Conservation (phyloP, 192 early-diverging fungal genomes). For the Spizellomyces sp. region DNA sequence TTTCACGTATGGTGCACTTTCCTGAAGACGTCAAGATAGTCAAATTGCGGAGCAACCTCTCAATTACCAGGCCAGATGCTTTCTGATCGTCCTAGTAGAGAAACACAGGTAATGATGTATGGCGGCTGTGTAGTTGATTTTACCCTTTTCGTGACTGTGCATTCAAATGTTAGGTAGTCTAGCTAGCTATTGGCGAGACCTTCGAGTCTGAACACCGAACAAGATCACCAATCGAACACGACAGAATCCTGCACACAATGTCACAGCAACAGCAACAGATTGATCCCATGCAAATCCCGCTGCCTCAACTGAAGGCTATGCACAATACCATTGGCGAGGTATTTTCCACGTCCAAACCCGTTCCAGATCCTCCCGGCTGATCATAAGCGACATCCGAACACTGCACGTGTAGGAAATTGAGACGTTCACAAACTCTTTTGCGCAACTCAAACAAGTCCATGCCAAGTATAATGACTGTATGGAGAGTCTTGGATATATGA, state of each 20-base stretch:
- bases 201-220: too few species aligned
- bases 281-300: slow-evolving; percentile 80
- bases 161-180: too few species aligned
- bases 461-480: slow-evolving; percentile 82
- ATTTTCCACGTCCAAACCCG: slow-evolving; percentile 7
- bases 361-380: neutral
- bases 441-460: slow-evolving; percentile 86
- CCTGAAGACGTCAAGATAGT: too few species aligned
- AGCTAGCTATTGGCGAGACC: too few species aligned
- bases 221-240: too few species aligned
- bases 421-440: slow-evolving; percentile 81
- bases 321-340: slow-evolving; percentile 85
- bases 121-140: too few species aligned
- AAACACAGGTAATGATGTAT: too few species aligned
- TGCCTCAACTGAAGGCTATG: slow-evolving; percentile 80
- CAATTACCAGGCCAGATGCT: too few species aligned
- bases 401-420: slow-evolving; percentile 69
- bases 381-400: neutral
- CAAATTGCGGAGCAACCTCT: too few species aligned
- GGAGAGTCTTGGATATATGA: slow-evolving; percentile 66
- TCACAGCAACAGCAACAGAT: slow-evolving; percentile 51
- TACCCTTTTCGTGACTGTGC: too few species aligned
- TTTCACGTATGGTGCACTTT: too few species aligned
- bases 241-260: neutral
- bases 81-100: too few species aligned